These are phyloP conservation scores for Corchorus capsularis DNA, from an alignment of 345 rosid species.

Conservation along the genomic window DNA sequence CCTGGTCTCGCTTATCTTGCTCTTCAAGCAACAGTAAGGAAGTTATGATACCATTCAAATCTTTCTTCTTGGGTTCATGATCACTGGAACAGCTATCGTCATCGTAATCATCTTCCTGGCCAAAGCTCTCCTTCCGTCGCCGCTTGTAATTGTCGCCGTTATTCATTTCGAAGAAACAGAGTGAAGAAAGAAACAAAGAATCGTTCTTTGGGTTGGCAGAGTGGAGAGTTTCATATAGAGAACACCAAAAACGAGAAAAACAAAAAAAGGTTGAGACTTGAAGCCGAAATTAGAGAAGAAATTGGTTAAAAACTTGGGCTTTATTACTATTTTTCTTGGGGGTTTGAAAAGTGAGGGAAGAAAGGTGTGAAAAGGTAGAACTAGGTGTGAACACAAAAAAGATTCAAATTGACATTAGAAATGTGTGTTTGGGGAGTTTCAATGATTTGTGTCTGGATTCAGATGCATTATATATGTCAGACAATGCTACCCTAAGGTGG, in stretches of 20 bases:
- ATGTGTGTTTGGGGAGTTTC: neutral
- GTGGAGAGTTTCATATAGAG: conserved; percentile 1
- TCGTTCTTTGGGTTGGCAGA: neutral
- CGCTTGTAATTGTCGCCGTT: conserved; percentile 14
- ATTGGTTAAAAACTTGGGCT: neutral
- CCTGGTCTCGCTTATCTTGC: conserved; percentile 51
- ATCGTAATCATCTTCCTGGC: neutral
- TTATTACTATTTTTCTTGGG: neutral
- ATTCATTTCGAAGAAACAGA: neutral
- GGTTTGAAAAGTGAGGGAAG: conserved; percentile 15
- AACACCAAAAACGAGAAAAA: neutral
- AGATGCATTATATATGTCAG: neutral
- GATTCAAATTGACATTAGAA: conserved; percentile 12
- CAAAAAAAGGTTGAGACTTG: neutral
- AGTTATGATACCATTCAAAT: conserved; percentile 51
- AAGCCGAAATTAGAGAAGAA: neutral
- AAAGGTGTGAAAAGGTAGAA: conserved; percentile 1
- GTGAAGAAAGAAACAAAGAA: neutral
- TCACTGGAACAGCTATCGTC: conserved; percentile 9
- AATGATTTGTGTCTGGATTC: neutral
- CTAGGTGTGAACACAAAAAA: conserved; percentile 27
- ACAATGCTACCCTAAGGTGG: neutral
- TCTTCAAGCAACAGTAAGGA: conserved; percentile 56
- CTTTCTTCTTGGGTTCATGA: conserved; percentile 34
- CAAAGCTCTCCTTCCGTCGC: neutral